Conservation (phyloP, 257 asterid species). For the Gentiana macrophylla region DNA sequence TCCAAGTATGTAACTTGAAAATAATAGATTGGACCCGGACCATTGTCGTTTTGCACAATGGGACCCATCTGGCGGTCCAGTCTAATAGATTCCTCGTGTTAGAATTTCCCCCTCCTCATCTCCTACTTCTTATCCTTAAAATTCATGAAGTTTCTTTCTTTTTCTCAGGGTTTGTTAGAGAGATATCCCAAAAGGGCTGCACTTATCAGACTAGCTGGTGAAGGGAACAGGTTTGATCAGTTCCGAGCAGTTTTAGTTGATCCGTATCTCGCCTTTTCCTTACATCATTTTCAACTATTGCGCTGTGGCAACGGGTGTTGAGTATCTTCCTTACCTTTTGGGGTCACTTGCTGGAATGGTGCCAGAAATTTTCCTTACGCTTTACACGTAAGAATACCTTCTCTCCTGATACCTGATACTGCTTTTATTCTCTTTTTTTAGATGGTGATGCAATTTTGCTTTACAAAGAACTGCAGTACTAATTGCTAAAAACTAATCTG, state of each 20-base stretch:
- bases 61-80: too few relatives aligned
- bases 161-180: slow-evolving; percentile 53
- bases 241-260: slow-evolving; percentile 68
- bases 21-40: too few relatives aligned
- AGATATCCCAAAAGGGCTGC: slow-evolving; percentile 83
- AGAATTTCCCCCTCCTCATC: neutral
- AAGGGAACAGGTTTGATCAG: slow-evolving; percentile 68
- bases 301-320: slow-evolving; percentile 78
- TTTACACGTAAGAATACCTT: slow-evolving; percentile 62
- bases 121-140: neutral
- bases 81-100: too few relatives aligned
- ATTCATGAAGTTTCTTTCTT: neutral
- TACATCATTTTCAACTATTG: slow-evolving; percentile 63
- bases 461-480: neutral
- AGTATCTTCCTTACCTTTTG: slow-evolving; percentile 61
- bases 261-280: slow-evolving; percentile 87
- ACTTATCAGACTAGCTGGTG: slow-evolving; percentile 72
- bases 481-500: too few relatives aligned
- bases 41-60: too few relatives aligned
- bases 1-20: slow-evolving; percentile 43
- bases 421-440: too few relatives aligned
- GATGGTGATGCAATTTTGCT: too few relatives aligned
- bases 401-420: neutral
- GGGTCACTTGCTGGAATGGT: slow-evolving; percentile 69
- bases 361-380: slow-evolving; percentile 71